Evolutionary conservation across 208 protist species (phyloP), one percentile per base, ranked within the genome.

Genomic region (Crithidia acanthocephali): DNA sequence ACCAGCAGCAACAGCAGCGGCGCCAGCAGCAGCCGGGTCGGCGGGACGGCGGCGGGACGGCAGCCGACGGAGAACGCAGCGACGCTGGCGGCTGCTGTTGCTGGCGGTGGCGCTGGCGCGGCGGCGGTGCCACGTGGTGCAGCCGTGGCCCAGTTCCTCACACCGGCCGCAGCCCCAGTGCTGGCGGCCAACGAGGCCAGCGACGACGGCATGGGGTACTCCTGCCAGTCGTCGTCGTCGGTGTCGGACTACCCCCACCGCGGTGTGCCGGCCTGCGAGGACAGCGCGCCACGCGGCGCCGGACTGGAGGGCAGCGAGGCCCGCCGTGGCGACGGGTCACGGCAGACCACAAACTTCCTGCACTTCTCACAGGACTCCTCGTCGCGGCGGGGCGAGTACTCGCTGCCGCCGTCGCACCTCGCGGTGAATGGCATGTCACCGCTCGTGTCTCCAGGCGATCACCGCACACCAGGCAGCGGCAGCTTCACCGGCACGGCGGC

Each of bases 351-450:
- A 1, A 72, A 61, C 51, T 72, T 62, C 33, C 50, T 78, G 4
- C 59, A 78, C 59, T 55, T 78, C 30, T 78, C 72, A n/a, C 64
- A 78, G 28, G 72, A 78, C 55, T 78, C 72, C 15, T 48, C 65
- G 9, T 57, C 42, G 40, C 72, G 58, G 10, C 57, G 44, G 10
- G 51, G 42, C 28, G 58, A 63, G 30, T 42, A 45, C 62, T 68
- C 62, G 50, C 62, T 56, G 47, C 28, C 50, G 35, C 62, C 32
- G 27, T 58, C 62, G 48, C 48, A 68, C 48, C 47, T 48, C 5
- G 48, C 62, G 10, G 47, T 58, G 48, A 58, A 42, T 27, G 62
- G 48, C 44, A 56, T 23, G 33, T 68, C 62, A 10, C 62, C 62
- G 30, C 62, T 47, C 11, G 62, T 68, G 3, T 58, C 47, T 1